A percentile compares a stretch with the other conserved stretches of the same genome.
phyloP scores from a whole-genome alignment of 2,329 filamentous ascomycete species.

The Diaporthe ampelina region DNA sequence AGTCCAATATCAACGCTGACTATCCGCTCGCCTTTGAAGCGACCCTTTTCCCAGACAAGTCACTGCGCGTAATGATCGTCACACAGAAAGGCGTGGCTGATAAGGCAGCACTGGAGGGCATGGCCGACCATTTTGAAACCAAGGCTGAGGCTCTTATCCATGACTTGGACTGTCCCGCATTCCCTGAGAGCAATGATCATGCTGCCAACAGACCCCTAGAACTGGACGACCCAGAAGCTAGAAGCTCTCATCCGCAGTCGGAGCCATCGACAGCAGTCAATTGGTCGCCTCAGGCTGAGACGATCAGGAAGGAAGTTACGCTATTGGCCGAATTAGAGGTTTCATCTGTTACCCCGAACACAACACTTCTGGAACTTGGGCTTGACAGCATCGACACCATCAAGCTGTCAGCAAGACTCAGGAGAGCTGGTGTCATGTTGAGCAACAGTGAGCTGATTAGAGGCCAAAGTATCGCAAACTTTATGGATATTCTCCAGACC shows the following conservation, averaged over 20 bases:
- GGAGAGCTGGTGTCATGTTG: constrained; percentile 69
- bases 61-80: constrained; percentile 71
- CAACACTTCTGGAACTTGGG: constrained; percentile 84
- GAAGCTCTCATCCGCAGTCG: neutral
- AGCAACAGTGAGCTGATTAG: constrained; percentile 85
- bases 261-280: constrained; percentile 50
- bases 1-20: constrained; percentile 67
- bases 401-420: constrained; percentile 82
- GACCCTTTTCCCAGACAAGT: constrained; percentile 62
- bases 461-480: constrained; percentile 75
- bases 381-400: constrained; percentile 95
- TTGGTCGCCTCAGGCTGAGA: constrained; percentile 69
- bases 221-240: neutral
- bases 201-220: neutral
- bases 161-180: constrained; percentile 35
- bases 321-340: constrained; percentile 68
- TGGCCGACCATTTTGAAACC: constrained; percentile 58
- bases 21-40: constrained; percentile 86
- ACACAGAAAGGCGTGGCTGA: constrained; percentile 62
- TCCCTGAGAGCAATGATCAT: constrained; percentile 14
- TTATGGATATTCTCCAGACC: constrained; percentile 56
- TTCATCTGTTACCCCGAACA: constrained; percentile 66
- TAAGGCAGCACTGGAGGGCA: constrained; percentile 45
- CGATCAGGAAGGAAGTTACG: constrained; percentile 74
- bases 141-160: constrained; percentile 47